A percentile compares a stretch with the other conserved stretches of the same genome.
Evolutionary conservation across 108 stramenopile genomes (phyloP).

Genomic region (Hondaea fermentalgiana): DNA sequence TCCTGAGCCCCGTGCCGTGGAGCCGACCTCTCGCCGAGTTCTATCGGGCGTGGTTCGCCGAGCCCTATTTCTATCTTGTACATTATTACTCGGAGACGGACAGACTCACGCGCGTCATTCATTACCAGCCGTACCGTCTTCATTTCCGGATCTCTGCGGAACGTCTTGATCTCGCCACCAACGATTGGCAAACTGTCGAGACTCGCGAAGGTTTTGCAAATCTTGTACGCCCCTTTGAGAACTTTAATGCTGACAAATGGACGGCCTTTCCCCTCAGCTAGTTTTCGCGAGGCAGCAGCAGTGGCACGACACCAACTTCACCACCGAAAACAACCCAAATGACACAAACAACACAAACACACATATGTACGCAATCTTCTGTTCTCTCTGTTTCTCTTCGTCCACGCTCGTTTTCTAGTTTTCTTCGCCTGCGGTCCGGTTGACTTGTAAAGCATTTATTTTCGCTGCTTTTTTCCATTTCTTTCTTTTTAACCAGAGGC

Average conservation of each 20-base stretch:
- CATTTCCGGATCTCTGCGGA: neutral
- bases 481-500: no score
- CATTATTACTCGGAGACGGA: slow-evolving; percentile 7
- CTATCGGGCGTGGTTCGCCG: neutral
- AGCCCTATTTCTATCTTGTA: neutral
- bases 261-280: neutral
- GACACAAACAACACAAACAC: no score
- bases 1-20: neutral
- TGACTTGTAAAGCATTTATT: no score
- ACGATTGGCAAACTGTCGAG: neutral
- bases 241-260: neutral
- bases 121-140: neutral
- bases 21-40: neutral
- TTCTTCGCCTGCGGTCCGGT: no score
- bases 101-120: neutral
- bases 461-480: no score
- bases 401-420: no score
- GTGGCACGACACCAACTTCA: neutral
- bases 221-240: neutral
- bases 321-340: no score
- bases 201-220: neutral
- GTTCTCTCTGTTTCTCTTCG: no score
- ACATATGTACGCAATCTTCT: no score
- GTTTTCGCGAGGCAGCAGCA: neutral
- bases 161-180: neutral